A percentile compares a stretch with the other conserved stretches of the same genome.
Conservation (phyloP, 2,329 filamentous ascomycete species). For the Xylaria sp. region DNA sequence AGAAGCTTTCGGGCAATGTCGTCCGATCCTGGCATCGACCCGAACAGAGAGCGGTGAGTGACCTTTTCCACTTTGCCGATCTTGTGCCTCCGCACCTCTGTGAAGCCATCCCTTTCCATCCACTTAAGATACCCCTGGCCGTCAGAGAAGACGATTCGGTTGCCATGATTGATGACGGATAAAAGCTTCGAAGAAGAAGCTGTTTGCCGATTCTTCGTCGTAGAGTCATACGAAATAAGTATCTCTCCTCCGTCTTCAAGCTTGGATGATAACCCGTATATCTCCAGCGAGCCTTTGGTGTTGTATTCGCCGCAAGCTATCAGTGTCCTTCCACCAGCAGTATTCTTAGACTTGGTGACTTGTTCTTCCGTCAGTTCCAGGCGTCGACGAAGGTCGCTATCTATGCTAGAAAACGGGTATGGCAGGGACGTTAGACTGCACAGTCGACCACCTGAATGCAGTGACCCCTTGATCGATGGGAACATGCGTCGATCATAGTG, state of each 20-base stretch:
- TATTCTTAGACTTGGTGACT: conserved; percentile 64
- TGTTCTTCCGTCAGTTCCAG: conserved; percentile 66
- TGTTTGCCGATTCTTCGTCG: conserved; percentile 83
- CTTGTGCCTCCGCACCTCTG: conserved; percentile 65
- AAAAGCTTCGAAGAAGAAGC: conserved; percentile 83
- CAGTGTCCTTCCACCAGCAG: conserved; percentile 70
- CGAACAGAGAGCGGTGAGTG: conserved; percentile 62
- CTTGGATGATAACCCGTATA: conserved; percentile 73
- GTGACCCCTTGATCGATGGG: conserved; percentile 78
- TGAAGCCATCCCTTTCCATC: conserved; percentile 85
- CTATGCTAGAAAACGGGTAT: conserved; percentile 72
- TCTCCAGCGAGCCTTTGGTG: conserved; percentile 86
- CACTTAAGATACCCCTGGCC: conserved; percentile 87
- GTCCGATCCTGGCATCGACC: conserved; percentile 64
- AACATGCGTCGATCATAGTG: conserved; percentile 91
- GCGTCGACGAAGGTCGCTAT: conserved; percentile 67
- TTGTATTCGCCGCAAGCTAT: conserved; percentile 92
- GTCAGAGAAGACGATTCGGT: conserved; percentile 84
- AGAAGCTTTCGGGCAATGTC: conserved; percentile 86
- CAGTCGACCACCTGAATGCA: conserved; percentile 85
- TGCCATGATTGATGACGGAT: conserved; percentile 83
- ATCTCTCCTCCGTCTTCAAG: conserved; percentile 20
- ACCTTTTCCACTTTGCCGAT: conserved; percentile 66
- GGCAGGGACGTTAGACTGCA: conserved; percentile 78
- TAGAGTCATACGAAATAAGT: conserved; percentile 57